Percentiles rank a stretch among this genome's conserved stretches.
phyloP scores from a whole-genome alignment of 192 early-diverging fungal genomes.

The Diversispora epigaea region DNA sequence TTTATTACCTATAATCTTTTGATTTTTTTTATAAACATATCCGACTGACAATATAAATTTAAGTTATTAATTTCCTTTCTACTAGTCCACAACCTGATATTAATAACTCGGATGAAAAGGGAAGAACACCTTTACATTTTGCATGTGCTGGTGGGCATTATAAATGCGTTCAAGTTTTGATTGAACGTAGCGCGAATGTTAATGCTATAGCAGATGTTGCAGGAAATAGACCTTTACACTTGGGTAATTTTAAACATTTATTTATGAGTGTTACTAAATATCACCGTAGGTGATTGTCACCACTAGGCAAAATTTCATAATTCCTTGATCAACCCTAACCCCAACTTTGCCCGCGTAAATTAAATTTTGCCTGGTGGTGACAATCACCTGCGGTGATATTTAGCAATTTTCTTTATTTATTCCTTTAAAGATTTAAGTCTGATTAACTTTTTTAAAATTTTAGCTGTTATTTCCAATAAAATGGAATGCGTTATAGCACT shows the following conservation, averaged over 20 bases:
- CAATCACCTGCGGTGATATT: too few relatives aligned
- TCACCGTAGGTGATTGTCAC: too few relatives aligned
- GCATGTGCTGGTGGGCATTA: slow-evolving; percentile 24
- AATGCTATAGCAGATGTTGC: slow-evolving; percentile 27
- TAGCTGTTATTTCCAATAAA: slow-evolving; percentile 30
- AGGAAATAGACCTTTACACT: slow-evolving; percentile 30
- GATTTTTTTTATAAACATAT: background rate
- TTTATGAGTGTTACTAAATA: too few relatives aligned
- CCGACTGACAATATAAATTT: background rate
- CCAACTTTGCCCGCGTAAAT: too few relatives aligned
- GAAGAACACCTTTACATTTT: slow-evolving; percentile 31
- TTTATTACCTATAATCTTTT: background rate
- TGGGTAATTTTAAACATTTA: slow-evolving; percentile 2
- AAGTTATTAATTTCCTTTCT: slow-evolving; percentile 20
- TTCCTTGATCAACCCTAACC: too few relatives aligned
- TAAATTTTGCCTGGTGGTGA: too few relatives aligned
- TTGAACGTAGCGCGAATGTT: slow-evolving; percentile 25
- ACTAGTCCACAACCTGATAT: slow-evolving; percentile 10
- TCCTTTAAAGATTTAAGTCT: background rate
- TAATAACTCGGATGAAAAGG: slow-evolving; percentile 23
- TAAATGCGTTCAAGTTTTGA: slow-evolving; percentile 9
- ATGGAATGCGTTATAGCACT: slow-evolving; percentile 22
- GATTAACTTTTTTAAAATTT: background rate
- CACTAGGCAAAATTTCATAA: too few relatives aligned
- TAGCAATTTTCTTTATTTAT: too few relatives aligned